These are phyloP conservation scores for Cladophialophora yegresii DNA, from an alignment of 2,329 filamentous ascomycete species.

Conservation along the genomic window DNA sequence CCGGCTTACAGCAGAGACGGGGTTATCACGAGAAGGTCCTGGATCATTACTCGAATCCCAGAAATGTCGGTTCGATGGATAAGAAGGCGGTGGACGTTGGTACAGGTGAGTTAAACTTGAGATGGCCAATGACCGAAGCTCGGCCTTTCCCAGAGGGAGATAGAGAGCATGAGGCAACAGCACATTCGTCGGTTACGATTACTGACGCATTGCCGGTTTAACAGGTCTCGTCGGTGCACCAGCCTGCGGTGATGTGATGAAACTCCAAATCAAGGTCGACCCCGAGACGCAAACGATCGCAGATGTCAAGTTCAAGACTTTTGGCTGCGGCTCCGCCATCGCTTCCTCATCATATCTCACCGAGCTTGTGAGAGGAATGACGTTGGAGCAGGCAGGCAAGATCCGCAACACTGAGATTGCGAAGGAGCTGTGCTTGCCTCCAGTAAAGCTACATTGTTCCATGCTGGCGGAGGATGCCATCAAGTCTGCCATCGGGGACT, in stretches of 20 bases:
- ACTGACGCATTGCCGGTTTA: slow-evolving; percentile 16
- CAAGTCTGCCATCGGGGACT: slow-evolving; percentile 87
- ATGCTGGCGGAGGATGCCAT: slow-evolving; percentile 93
- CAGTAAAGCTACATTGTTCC: slow-evolving; percentile 87
- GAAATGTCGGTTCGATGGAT: slow-evolving; percentile 76
- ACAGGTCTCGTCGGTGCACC: slow-evolving; percentile 84
- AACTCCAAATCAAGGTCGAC: slow-evolving; percentile 90
- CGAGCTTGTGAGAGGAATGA: slow-evolving; percentile 94
- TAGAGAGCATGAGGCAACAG: slow-evolving; percentile 18
- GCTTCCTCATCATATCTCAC: slow-evolving; percentile 93
- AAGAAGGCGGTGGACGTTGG: slow-evolving; percentile 82
- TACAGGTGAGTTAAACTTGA: slow-evolving; percentile 50
- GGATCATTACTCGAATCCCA: slow-evolving; percentile 78
- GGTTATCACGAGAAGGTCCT: slow-evolving; percentile 71
- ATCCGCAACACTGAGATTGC: slow-evolving; percentile 98
- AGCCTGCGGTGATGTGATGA: slow-evolving; percentile 91
- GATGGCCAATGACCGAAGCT: slow-evolving; percentile 10
- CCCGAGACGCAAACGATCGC: slow-evolving; percentile 82
- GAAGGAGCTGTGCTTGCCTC: slow-evolving; percentile 86
- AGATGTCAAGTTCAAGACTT: slow-evolving; percentile 98
- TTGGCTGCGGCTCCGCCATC: slow-evolving; percentile 92
- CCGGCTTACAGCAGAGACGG: slow-evolving; percentile 45
- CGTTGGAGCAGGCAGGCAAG: slow-evolving; percentile 84
- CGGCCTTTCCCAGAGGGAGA: slow-evolving; percentile 9
- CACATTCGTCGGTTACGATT: background rate